A percentile compares a stretch with the other conserved stretches of the same genome.
These are phyloP conservation scores for Cutaneotrichosporon mucoides DNA, from an alignment of 1,284 basidiomycete genomes.

Conservation along the genomic window DNA sequence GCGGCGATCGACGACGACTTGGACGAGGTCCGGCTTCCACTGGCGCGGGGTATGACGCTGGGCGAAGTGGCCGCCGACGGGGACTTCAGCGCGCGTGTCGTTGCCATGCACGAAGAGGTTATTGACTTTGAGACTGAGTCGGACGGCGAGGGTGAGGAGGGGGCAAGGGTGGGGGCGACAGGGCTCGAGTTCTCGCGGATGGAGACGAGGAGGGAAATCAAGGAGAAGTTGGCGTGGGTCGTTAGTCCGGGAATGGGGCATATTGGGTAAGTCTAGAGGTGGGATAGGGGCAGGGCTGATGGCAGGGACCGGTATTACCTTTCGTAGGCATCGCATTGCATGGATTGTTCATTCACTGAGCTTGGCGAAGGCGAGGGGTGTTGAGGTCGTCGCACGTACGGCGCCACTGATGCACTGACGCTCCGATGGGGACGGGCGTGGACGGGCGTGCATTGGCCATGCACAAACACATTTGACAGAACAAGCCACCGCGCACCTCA, in stretches of 20 bases:
- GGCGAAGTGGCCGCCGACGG: constrained; percentile 42
- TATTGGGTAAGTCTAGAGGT: constrained; percentile 30
- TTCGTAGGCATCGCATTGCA: neutral
- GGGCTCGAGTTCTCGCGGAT: constrained; percentile 2
- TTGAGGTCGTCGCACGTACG: no score
- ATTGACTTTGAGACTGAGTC: constrained; percentile 27
- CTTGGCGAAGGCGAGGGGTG: no score
- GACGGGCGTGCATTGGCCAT: no score
- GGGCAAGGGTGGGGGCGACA: constrained; percentile 20
- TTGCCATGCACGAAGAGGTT: constrained; percentile 4
- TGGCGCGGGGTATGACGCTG: constrained; percentile 21
- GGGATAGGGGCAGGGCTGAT: neutral
- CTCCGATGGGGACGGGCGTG: no score
- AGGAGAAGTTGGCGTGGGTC: constrained; percentile 46
- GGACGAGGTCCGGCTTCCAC: constrained; percentile 39
- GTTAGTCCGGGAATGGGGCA: constrained; percentile 47
- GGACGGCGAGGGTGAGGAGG: no score
- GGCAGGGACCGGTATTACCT: constrained; percentile 18
- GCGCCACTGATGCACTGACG: no score
- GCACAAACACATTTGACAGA: no score
- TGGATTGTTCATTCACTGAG: no score
- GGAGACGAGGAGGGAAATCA: constrained; percentile 5
- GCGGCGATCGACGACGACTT: constrained; percentile 64
- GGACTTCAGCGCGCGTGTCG: constrained; percentile 33
- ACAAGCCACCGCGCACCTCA: no score